Evolutionary conservation across 208 protist species (phyloP).

Genomic region (Leishmania amazonensis): DNA sequence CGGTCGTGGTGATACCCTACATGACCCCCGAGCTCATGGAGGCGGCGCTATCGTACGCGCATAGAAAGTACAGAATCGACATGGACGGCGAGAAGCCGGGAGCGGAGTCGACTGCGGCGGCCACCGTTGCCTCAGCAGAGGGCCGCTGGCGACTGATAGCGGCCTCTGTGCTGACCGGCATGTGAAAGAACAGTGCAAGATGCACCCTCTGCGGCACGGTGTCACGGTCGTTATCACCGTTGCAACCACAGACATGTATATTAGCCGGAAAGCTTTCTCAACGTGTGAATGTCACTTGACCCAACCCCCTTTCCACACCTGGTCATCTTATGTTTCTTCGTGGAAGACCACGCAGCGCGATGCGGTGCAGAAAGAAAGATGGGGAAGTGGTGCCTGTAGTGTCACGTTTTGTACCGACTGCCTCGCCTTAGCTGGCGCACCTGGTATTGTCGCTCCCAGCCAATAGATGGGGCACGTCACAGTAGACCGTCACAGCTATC

Average conservation of each 20-base stretch:
- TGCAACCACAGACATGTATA: not conserved
- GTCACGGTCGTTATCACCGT: not conserved
- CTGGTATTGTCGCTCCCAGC: not conserved
- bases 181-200: constrained; percentile 23
- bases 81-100: constrained; percentile 58
- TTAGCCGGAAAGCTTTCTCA: not conserved
- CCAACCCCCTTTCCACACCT: not conserved
- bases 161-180: constrained; percentile 43
- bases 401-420: not conserved
- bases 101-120: constrained; percentile 14
- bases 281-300: not conserved
- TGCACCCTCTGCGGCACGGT: not conserved
- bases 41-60: constrained; percentile 58
- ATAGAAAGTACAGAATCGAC: constrained; percentile 74
- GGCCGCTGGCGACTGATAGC: constrained; percentile 42
- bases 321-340: not conserved
- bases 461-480: not conserved
- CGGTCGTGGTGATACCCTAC: constrained; percentile 54
- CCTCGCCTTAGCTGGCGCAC: not conserved
- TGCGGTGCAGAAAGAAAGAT: not conserved
- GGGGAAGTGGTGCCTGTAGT: not conserved
- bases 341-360: not conserved
- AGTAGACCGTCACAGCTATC: not conserved
- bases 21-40: constrained; percentile 46
- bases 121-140: constrained; percentile 25